Base-by-base conservation (phyloP, 176 grass and related monocot species). In the Carex myosuroides region DNA sequence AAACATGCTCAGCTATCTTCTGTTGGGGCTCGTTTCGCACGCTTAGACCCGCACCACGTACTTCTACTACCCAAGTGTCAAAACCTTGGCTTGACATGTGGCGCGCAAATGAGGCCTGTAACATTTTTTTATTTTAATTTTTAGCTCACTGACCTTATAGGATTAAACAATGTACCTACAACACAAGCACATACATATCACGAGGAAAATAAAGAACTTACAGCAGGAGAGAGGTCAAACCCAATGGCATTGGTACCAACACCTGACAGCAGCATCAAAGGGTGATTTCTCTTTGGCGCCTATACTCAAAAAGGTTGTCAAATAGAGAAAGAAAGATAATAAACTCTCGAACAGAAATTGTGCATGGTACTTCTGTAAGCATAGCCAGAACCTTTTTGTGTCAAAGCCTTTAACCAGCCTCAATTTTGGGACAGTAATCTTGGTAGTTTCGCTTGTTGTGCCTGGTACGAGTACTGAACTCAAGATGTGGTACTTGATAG, bases 21-120 rank as follows among this genome's bases (percentile, higher is more conserved):
- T 50, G 62, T 69, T 69, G 60, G 39, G 81, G 61, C 46, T 56
- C 8, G 10, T 44, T 83, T 83, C 86, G 92, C 79, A 80, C 82
- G 63, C 92, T 94, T 71, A 94, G 88, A 62, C 95, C 92, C 1
- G 95, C 95, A 80, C 95, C 95, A 46, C 95, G 87, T 55, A 94
- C 88, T 92, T 98, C 95, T 72, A 98, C 92, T 56, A 98, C 89
- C 95, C 95, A 98, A 66, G 92, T 98, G 88, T 98, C 95, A 82
- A 94, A 98, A 29, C 95, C 95, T 91, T 98, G 90, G 80, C 88
- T 91, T 65, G 89, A 92, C 95, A 98, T 98, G 82, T 98, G 91
- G 69, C 91, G 92, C 79, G 95, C 95, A 93, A 98, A 98, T 82
- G 95, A 98, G 80, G 95, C 92, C 95, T 98, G 88, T 14, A 70